A percentile compares a stretch with the other conserved stretches of the same genome.
These are phyloP conservation scores for Debaryomyces sp. DNA, from an alignment of 1,139 yeast genomes.

Conservation along the genomic window DNA sequence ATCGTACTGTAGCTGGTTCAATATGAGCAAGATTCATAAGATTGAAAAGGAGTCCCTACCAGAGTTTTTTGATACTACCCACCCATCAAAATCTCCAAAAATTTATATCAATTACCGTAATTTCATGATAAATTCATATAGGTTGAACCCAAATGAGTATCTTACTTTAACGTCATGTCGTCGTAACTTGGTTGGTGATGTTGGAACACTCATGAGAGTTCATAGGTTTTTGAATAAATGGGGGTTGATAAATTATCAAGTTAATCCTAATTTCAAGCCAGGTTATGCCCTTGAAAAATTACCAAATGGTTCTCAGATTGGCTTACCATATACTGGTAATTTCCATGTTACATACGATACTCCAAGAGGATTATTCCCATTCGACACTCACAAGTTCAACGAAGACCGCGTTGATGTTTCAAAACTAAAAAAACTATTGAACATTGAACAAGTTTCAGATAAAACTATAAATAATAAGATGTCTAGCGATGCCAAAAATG, in stretches of 20 bases:
- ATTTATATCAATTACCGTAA: constrained; percentile 87
- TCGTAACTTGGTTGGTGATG: constrained; percentile 94
- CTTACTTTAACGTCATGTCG: constrained; percentile 92
- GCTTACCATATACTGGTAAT: constrained; percentile 68
- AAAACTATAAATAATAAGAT: background rate
- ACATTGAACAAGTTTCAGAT: constrained; percentile 4
- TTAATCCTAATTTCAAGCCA: constrained; percentile 67
- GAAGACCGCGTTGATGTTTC: constrained; percentile 57
- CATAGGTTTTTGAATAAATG: constrained; percentile 90
- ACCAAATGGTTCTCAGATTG: constrained; percentile 48
- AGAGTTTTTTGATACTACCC: constrained; percentile 79
- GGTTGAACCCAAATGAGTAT: constrained; percentile 91
- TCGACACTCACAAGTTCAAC: constrained; percentile 71
- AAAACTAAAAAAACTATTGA: constrained; percentile 55
- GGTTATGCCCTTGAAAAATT: constrained; percentile 63
- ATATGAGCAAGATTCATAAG: constrained; percentile 66
- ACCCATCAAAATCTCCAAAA: constrained; percentile 84
- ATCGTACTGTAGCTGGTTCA: constrained; percentile 91
- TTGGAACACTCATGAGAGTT: constrained; percentile 87
- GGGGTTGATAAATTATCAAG: constrained; percentile 97
- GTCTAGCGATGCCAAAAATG: background rate
- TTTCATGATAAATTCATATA: constrained; percentile 89
- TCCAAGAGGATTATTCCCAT: constrained; percentile 93
- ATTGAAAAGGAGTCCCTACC: constrained; percentile 78
- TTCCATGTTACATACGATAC: constrained; percentile 77